Conservation (phyloP, 2,329 filamentous ascomycete genomes). For the Ophiostoma australiae region DNA sequence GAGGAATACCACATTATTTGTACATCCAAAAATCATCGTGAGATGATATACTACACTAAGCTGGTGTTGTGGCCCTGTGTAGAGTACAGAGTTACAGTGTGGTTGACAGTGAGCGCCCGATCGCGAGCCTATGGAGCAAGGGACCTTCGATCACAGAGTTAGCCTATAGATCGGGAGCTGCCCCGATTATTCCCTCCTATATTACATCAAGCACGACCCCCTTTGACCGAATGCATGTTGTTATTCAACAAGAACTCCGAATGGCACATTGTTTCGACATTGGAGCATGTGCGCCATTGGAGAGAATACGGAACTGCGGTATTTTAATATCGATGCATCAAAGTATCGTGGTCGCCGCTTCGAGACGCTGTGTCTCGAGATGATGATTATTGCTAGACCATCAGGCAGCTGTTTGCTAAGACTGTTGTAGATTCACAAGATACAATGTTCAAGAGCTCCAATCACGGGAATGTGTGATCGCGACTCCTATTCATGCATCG, state of each 20-base stretch:
- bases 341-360: background rate
- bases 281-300: background rate
- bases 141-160: background rate
- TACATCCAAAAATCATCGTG: background rate
- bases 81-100: background rate
- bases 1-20: background rate
- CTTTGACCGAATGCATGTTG: background rate
- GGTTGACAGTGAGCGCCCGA: background rate
- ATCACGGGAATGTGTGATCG: background rate
- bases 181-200: constrained; percentile 7
- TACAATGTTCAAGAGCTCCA: background rate
- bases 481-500: background rate
- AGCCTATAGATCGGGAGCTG: background rate
- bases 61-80: background rate
- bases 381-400: background rate
- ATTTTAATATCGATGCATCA: background rate
- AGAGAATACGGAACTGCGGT: background rate
- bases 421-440: background rate
- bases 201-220: background rate
- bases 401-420: background rate
- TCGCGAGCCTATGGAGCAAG: constrained; percentile 1
- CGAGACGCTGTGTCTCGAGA: background rate
- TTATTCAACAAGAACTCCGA: too few species aligned
- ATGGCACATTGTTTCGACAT: too few species aligned
- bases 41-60: background rate